Conservation (phyloP, 2,329 filamentous ascomycete genomes). For the Alternaria gaisen region DNA sequence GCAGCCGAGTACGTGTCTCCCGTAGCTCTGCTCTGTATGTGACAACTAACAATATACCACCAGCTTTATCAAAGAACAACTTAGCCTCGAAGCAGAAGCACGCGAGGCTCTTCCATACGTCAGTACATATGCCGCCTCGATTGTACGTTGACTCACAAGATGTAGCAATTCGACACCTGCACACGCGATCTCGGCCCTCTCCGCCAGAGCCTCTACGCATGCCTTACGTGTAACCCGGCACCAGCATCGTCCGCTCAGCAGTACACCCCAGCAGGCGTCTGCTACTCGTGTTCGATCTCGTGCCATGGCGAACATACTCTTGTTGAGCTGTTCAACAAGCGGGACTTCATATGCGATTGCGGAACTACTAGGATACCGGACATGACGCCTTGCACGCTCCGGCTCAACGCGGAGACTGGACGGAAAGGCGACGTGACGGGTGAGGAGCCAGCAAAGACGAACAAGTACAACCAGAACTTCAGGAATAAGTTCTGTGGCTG, state of each 20-base stretch:
- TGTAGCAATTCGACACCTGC: conserved; percentile 89
- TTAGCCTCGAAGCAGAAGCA: conserved; percentile 91
- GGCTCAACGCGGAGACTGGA: conserved; percentile 76
- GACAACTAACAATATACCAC: neutral
- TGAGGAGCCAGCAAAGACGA: conserved; percentile 74
- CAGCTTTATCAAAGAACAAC: conserved; percentile 87
- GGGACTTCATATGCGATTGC: conserved; percentile 96
- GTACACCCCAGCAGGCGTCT: conserved; percentile 81
- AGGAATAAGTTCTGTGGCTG: conserved; percentile 92
- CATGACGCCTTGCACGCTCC: conserved; percentile 77
- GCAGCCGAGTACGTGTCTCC: conserved; percentile 55
- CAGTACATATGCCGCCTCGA: conserved; percentile 46
- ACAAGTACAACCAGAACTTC: conserved; percentile 97
- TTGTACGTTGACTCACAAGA: conserved; percentile 21
- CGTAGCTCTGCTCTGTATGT: too few relatives aligned
- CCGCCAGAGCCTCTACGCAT: conserved; percentile 89
- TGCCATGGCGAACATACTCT: conserved; percentile 95
- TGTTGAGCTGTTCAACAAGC: conserved; percentile 94
- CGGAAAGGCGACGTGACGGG: conserved; percentile 79
- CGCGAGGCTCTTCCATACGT: conserved; percentile 95
- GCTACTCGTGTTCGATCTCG: conserved; percentile 95
- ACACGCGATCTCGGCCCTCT: conserved; percentile 89
- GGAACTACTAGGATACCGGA: conserved; percentile 81
- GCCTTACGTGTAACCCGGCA: conserved; percentile 89
- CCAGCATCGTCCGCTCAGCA: conserved; percentile 69